Evolutionary conservation across 352 stramenopile species (phyloP), one percentile per base, ranked within the genome.

Genomic region (Aphanomyces euteiches): DNA sequence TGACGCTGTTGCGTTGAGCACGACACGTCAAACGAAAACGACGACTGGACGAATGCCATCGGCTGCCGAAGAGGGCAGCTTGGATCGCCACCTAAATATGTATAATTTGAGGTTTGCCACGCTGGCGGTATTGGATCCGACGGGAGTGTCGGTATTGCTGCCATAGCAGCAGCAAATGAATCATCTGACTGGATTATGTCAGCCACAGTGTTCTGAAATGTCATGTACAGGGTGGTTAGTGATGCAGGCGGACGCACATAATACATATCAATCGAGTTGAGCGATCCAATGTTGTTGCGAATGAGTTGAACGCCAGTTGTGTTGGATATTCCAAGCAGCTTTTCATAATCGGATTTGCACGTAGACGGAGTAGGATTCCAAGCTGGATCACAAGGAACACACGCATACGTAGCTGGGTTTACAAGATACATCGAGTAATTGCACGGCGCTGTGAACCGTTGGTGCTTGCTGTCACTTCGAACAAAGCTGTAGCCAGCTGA

Each of bases 181-280:
- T n/a, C n/a, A n/a, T n/a, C n/a, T n/a, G n/a, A n/a, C n/a, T n/a
- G n/a, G n/a, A n/a, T n/a, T n/a, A n/a, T n/a, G n/a, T n/a, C n/a
- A n/a, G n/a, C n/a, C n/a, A n/a, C n/a, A n/a, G n/a, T n/a, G n/a
- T n/a, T n/a, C n/a, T n/a, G n/a, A n/a, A n/a, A n/a, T n/a, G n/a
- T n/a, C n/a, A n/a, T n/a, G n/a, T n/a, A n/a, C n/a, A n/a, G n/a
- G n/a, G n/a, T 36, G 15, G 39, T 15, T 21, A 69, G 13, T 12
- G 47, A 41, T 4, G 6, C 5, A 7, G 64, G 64, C 6, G 40
- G 6, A 12, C 47, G 17, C 13, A 54, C 64, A 19, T 34, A 61
- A n/a, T 63, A 53, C 38, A 70, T 37, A 38, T 70, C 64, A 17
- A 70, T 37, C 10, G 64, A 61, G 13, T 48, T 48, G 28, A 70